Evolutionary conservation across 257 asterid species (phyloP).

Genomic region (Jaltomata sinuosa): DNA sequence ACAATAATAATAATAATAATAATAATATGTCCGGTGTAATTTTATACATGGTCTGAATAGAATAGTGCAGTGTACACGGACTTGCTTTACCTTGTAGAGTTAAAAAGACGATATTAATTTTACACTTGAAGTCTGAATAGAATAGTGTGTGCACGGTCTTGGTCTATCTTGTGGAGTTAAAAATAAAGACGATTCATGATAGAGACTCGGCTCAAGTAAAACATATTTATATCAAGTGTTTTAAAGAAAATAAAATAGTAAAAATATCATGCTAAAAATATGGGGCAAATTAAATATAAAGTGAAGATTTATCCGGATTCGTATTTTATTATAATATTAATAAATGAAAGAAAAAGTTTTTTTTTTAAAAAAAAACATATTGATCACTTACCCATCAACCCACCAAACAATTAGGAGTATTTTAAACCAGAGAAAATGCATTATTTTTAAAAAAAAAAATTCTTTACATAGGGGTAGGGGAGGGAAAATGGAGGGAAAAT

Average conservation of each 20-base stretch:
- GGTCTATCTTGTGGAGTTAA: not conserved
- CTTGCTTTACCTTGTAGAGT: too few relatives aligned
- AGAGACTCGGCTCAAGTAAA: not conserved
- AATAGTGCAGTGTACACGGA: too few relatives aligned
- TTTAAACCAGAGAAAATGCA: not conserved
- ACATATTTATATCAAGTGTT: not conserved
- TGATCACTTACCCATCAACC: not conserved
- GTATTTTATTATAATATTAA: not conserved
- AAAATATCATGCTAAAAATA: not conserved
- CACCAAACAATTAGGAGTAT: not conserved
- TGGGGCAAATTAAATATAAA: not conserved
- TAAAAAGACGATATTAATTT: too few relatives aligned
- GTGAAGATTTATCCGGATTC: not conserved
- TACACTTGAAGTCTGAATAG: too few relatives aligned
- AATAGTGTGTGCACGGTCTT: fast-evolving
- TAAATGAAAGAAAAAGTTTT: not conserved
- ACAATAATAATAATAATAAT: too few relatives aligned
- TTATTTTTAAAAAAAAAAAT: not conserved
- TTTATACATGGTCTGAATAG: too few relatives aligned
- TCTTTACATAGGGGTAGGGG: not conserved
- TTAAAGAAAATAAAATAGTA: not conserved
- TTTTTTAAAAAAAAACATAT: not conserved
- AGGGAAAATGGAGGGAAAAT: not conserved
- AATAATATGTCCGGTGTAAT: too few relatives aligned
- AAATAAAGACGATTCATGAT: fast-evolving